Evolutionary conservation across 2,329 filamentous ascomycete species (phyloP).

Genomic region (Metarhizium humberi): DNA sequence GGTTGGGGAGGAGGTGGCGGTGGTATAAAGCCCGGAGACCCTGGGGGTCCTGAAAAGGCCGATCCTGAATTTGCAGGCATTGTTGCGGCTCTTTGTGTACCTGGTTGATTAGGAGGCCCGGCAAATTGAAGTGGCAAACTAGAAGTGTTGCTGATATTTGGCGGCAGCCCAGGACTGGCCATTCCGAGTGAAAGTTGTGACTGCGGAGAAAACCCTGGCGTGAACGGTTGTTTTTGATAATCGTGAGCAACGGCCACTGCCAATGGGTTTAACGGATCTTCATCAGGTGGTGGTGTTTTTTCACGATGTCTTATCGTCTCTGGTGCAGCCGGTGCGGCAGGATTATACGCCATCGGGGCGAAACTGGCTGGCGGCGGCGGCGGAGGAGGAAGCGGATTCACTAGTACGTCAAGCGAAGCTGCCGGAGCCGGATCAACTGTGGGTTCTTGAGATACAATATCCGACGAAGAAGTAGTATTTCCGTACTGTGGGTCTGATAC

Average conservation of each 20-base stretch:
- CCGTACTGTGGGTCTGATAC: conserved; percentile 49
- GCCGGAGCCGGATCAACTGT: conserved; percentile 7
- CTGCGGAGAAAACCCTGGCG: conserved; percentile 39
- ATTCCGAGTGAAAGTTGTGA: conserved; percentile 32
- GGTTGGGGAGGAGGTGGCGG: conserved; percentile 20
- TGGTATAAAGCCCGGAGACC: conserved; percentile 33
- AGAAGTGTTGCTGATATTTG: not conserved
- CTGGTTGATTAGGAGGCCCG: conserved; percentile 29
- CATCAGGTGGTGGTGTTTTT: conserved; percentile 70
- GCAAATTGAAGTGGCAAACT: conserved; percentile 32
- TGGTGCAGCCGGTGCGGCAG: conserved; percentile 65
- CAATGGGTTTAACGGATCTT: conserved; percentile 48
- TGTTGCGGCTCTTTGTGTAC: conserved; percentile 37
- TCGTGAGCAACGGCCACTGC: conserved; percentile 49
- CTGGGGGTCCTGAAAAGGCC: conserved; percentile 21
- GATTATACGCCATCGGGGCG: conserved; percentile 66
- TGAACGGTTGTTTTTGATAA: conserved; percentile 42
- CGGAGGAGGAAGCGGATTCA: conserved; percentile 19
- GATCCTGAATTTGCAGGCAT: conserved; percentile 34
- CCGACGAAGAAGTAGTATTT: conserved; percentile 9
- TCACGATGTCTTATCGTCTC: conserved; percentile 64
- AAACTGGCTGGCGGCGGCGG: conserved; percentile 33
- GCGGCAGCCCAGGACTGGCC: conserved; percentile 27
- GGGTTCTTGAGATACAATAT: conserved; percentile 9
- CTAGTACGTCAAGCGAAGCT: not conserved